Base-by-base conservation (phyloP, 2,329 filamentous ascomycete genomes). In the Xylariaceae sp. region DNA sequence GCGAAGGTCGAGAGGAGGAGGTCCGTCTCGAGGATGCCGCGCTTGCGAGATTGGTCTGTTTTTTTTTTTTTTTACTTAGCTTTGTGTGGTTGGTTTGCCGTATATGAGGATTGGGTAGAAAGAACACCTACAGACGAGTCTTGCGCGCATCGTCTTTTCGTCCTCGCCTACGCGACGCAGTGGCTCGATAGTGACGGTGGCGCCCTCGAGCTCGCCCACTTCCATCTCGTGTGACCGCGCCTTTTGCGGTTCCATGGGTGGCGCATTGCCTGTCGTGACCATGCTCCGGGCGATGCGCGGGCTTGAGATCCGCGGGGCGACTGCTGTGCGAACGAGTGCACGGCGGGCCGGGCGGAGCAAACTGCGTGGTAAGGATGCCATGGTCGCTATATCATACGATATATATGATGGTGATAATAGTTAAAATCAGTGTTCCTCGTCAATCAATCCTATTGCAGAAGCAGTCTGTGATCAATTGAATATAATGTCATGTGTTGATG, bases 1-100 rank as follows among this genome's bases (percentile, higher is more conserved):
- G 94, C 94, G 71, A 99, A 99, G 62, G 94, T 99, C 57, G 90
- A 96, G 63, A 97, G 87, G 60, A 99, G 84, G 52, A 99, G 88
- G 72, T 99, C 94, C 60, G 89, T 91, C 72, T 99, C 94, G 68
- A 97, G 86, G 62, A 88, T 97, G 64, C 94, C 94, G 70, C 94
- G 86, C 75, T 99, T 99, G 65, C 94, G 88, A 72, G 88, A 94
- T 76, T 99, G 94, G 77, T 99, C 92, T 96, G 66, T 53, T 46
- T 26, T 40, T 43, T 6, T 31, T 50, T 31, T 19, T 19, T 19
- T 19, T 19, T 55, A 12, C n/a, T 58, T 51, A 47, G 47, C 11
- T 4, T 19, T n/a, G 19, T 8, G 11, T 8, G 11, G 4, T 19
- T 44, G n/a, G 6, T 40, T 40, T 4, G 3, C 12, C 12, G 8